These are phyloP conservation scores for Pythium sp. DNA, from an alignment of 352 stramenopile species.

Conservation along the genomic window DNA sequence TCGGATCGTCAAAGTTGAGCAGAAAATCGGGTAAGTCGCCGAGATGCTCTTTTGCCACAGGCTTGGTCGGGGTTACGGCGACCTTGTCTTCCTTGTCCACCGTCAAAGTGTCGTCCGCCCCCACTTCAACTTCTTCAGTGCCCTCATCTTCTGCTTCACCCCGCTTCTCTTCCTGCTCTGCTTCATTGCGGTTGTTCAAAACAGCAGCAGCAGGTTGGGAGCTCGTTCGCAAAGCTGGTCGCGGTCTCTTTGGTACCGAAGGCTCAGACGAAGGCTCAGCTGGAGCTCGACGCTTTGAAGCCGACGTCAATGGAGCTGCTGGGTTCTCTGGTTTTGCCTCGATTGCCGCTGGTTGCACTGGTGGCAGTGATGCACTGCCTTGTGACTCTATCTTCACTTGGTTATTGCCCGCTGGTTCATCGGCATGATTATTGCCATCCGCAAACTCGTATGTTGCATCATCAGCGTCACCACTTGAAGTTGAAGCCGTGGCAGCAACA, in stretches of 20 bases:
- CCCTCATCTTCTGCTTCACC: constrained; percentile 19
- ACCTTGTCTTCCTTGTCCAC: background rate
- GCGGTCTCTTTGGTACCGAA: constrained; percentile 4
- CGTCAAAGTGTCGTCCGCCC: constrained; percentile 8
- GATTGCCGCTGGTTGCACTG: background rate
- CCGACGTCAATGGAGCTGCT: background rate
- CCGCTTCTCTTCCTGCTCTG: constrained; percentile 3
- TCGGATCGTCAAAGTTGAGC: constrained; percentile 55
- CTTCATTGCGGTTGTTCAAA: background rate
- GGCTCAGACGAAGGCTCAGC: background rate
- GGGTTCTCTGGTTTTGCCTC: background rate
- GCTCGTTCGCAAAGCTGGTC: background rate
- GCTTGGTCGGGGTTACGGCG: background rate
- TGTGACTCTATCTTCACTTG: background rate
- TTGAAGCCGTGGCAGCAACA: background rate
- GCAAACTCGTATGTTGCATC: background rate
- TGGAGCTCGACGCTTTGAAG: constrained; percentile 12
- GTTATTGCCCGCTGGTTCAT: background rate
- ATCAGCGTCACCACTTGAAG: background rate
- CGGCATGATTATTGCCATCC: background rate
- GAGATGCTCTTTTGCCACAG: background rate
- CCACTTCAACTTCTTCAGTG: constrained; percentile 16
- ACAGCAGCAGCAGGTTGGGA: constrained; percentile 4
- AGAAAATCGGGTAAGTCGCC: constrained; percentile 13
- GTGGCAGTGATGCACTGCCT: background rate